Evolutionary conservation across 177 flowering plant species (phyloP), one percentile per base, ranked within the genome.

Genomic region (Vitis hybrid): DNA sequence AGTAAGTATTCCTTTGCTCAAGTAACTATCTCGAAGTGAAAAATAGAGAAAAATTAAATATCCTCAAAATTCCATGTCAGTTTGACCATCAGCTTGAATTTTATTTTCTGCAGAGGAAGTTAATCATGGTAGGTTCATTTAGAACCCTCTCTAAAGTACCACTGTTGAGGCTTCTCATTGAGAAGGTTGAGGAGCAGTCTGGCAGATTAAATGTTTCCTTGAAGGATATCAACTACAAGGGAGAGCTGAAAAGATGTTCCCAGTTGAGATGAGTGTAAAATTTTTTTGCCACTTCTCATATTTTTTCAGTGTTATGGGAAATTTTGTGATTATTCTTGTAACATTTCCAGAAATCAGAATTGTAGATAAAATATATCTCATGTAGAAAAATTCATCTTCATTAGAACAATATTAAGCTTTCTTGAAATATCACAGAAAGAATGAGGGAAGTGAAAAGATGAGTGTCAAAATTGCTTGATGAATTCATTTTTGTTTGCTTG

Each of bases 71-170:
- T 39, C 45, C 45, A 39, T 5, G 8, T 39, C 45, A 39, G 45
- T 39, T 39, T 39, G 45, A 39, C 6, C 45, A 39, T 71, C 26
- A 2, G 13, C 23, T 18, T 60, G 49, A 64, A 49, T 50, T 55
- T 23, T 59, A 55, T 17, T 69, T 69, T 71, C 57, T 73, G 75
- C 91, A 95, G 99, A 96, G 91, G 79, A 96, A 93, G 87, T 74
- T 96, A 81, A 87, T 96, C 23, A 84, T 96, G 97, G 97, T 96
- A 60, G 99, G 99, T 3, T 96, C 99, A 21, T 76, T 91, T 59
- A 74, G 60, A 74, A 96, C 97, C 15, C 91, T 96, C 54, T 85
- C 95, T 17, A 86, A 67, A 65, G 92, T 93, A 73, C 98, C 98
- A 9, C 62, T 93, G 73, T 81, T 96, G 67, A 93, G 86, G 85